phyloP scores from a whole-genome alignment of 208 protist genomes.

The Leptomonas seymouri region DNA sequence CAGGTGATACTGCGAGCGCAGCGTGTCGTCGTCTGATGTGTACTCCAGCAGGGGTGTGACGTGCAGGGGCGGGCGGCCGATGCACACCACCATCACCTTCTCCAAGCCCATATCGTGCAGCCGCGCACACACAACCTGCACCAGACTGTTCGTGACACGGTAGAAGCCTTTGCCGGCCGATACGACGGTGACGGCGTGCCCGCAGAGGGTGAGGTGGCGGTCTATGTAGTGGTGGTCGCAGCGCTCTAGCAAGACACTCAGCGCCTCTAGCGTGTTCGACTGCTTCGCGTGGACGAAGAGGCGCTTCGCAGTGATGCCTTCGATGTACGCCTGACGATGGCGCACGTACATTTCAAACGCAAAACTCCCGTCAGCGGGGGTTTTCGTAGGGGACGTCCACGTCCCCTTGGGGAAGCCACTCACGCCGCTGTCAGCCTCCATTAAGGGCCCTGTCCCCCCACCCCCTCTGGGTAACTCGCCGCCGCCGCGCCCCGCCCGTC shows the following conservation, averaged over 20 bases:
- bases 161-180: slow-evolving; percentile 85
- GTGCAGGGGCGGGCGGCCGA: slow-evolving; percentile 86
- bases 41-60: slow-evolving; percentile 83
- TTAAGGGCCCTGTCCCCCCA: background rate
- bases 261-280: slow-evolving; percentile 75
- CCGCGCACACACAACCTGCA: slow-evolving; percentile 66
- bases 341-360: slow-evolving; percentile 18
- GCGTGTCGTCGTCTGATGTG: slow-evolving; percentile 54
- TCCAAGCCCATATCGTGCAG: slow-evolving; percentile 78
- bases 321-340: slow-evolving; percentile 22
- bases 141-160: slow-evolving; percentile 63
- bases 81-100: slow-evolving; percentile 71
- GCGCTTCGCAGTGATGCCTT: slow-evolving; percentile 42
- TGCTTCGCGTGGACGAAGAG: slow-evolving; percentile 75
- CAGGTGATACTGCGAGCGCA: slow-evolving; percentile 77
- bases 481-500: background rate
- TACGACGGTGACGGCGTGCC: slow-evolving; percentile 74
- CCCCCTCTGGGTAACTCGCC: background rate
- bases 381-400: background rate
- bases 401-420: background rate
- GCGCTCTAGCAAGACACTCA: slow-evolving; percentile 73
- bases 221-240: slow-evolving; percentile 59
- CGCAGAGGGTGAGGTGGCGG: slow-evolving; percentile 55
- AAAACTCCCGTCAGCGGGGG: background rate
- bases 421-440: slow-evolving; percentile 1